Base-by-base conservation (phyloP, 768 basidiomycete genomes). In the Russula emetica region DNA sequence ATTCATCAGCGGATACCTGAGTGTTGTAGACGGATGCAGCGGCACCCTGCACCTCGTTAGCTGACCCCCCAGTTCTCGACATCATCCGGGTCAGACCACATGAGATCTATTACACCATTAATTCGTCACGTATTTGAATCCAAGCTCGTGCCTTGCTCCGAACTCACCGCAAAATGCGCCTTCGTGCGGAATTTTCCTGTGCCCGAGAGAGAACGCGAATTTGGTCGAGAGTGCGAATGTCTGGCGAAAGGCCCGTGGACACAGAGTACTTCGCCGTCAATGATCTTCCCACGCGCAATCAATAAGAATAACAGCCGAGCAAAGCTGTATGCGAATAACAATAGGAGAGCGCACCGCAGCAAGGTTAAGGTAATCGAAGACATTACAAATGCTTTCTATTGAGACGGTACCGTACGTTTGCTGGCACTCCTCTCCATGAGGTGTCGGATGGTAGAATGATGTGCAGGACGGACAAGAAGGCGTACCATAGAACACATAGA, bases 41-140 rank as follows among this genome's bases (percentile, higher is more conserved):
- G n/a, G 36, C 94, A 98, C 0, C 96, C 96, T 6, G 96, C 96
- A 22, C 96, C 96, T 44, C 96, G 83, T 5, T 96, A 96, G 68
- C 92, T 95, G 59, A 98, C 92, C 5, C 94, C 95, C 96, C 96
- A 98, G 47, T 90, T 94, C 45, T 92, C 89, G 45, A 96, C 88
- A 49, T 96, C 92, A 71, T 98, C 94, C 4, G 90, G 95, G 74
- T 98, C 95, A 40, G 91, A 94, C 96, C 96, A 98, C 94, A 98
- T 97, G 14, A 98, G 83, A 72, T 98, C 94, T 94, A 26, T 24
- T 14, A 32, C 11, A 30, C 38, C 32, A 28, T 45, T 1, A 45
- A 6, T 22, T 36, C 11, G 9, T 22, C 45, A 24, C n/a, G 11
- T 3, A 36, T 40, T 14, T 16, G n/a, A 5, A 57, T 55, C 6